Percentiles rank a stretch among this genome's conserved stretches.
phyloP scores from a whole-genome alignment of 164 flowering plant species.

The Vitis rupestris region DNA sequence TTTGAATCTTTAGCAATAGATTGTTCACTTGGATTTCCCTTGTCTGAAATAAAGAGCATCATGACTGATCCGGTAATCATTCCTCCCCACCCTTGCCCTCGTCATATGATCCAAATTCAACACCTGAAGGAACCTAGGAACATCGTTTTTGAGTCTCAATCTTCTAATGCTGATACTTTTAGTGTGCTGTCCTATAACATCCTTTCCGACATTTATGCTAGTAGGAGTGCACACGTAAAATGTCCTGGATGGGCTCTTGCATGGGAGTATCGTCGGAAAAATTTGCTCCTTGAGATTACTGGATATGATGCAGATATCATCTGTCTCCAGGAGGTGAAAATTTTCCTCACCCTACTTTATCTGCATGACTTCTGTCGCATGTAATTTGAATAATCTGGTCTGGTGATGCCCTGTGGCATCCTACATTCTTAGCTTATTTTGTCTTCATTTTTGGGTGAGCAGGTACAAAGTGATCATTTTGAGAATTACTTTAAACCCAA shows the following conservation, averaged over 20 bases:
- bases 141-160: slow-evolving; percentile 1
- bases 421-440: slow-evolving; percentile 1
- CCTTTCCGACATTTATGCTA: slow-evolving; percentile 32
- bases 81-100: slow-evolving; percentile 28
- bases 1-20: slow-evolving; percentile 32
- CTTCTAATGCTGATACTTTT: slow-evolving; percentile 19
- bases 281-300: slow-evolving; percentile 45
- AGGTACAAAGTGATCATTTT: slow-evolving; percentile 68
- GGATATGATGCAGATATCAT: slow-evolving; percentile 54
- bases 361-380: neutral
- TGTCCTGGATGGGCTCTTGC: slow-evolving; percentile 54
- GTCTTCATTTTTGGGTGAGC: slow-evolving; percentile 17
- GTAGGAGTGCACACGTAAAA: slow-evolving; percentile 8
- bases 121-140: slow-evolving; percentile 3
- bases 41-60: slow-evolving; percentile 4
- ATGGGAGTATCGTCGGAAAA: slow-evolving; percentile 52
- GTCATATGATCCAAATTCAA: slow-evolving; percentile 26
- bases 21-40: slow-evolving; percentile 1
- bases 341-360: neutral
- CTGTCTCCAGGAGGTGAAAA: slow-evolving; percentile 62
- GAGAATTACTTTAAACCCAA: slow-evolving; percentile 47
- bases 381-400: neutral
- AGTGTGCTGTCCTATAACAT: slow-evolving; percentile 52
- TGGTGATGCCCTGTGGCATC: neutral
- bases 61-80: slow-evolving; percentile 34